These are phyloP conservation scores for Parasitella parasitica DNA, from an alignment of 371 early-diverging fungal species.

Conservation along the genomic window DNA sequence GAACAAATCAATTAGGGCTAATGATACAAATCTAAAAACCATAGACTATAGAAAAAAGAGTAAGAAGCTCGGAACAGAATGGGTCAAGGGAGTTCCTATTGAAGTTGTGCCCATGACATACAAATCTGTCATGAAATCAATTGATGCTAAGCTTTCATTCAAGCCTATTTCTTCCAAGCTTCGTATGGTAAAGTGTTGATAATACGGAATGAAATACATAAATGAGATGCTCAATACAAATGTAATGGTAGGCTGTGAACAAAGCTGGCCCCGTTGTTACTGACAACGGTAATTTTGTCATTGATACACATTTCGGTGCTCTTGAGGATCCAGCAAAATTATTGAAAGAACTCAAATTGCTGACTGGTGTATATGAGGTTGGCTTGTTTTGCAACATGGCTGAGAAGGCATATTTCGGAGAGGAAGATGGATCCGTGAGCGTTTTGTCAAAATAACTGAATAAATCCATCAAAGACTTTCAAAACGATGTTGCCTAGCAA, in stretches of 20 bases:
- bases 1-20: no score
- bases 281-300: slow-evolving; percentile 92
- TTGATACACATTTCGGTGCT: slow-evolving; percentile 84
- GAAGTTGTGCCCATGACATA: slow-evolving; percentile 88
- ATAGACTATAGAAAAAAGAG: slow-evolving; percentile 84
- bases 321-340: slow-evolving; percentile 63
- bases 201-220: background rate
- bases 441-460: slow-evolving; percentile 1
- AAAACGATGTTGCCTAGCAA: no score
- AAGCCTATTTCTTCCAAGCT: slow-evolving; percentile 49
- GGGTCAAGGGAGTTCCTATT: slow-evolving; percentile 85
- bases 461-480: background rate
- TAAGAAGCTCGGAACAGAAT: slow-evolving; percentile 72
- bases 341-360: slow-evolving; percentile 60
- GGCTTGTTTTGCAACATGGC: slow-evolving; percentile 91
- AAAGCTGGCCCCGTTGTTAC: slow-evolving; percentile 96
- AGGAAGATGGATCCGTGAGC: slow-evolving; percentile 25
- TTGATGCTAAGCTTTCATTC: slow-evolving; percentile 18
- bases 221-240: background rate
- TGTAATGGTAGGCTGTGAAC: slow-evolving; percentile 36
- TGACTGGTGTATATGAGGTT: slow-evolving; percentile 90
- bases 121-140: slow-evolving; percentile 8
- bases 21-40: no score
- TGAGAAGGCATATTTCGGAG: slow-evolving; percentile 84
- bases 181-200: slow-evolving; percentile 55